Base-by-base conservation (phyloP, 805 yeast species). In the Metschnikowia bowlesiae region DNA sequence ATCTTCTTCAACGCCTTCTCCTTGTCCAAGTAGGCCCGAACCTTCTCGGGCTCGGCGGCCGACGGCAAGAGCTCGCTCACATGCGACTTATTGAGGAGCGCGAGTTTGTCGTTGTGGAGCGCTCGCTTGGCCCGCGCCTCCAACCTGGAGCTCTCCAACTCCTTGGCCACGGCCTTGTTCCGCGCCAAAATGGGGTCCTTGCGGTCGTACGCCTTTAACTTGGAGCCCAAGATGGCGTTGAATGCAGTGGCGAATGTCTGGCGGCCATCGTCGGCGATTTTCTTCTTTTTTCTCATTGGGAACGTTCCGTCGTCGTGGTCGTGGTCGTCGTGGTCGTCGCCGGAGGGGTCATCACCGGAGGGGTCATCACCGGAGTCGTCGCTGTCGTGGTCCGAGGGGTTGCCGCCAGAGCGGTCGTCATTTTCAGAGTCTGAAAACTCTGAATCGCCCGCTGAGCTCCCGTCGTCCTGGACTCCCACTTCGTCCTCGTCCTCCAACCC, bases 101-200 rank as follows among this genome's bases (percentile, higher is more conserved):
- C 80, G 62, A 82, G 85, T 75, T 84, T 87, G 62, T 94, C 98
- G 2, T 79, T 77, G 11, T 81, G 67, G 14, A 92, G 53, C 18
- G 83, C 80, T 56, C 85, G 76, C 61, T 81, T 83, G 9, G 97
- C 98, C 65, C 89, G 87, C 52, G 81, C 80, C 59, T 92, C 97
- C 42, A 94, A 72, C 62, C 86, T 87, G 46, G 87, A 89, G 32
- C 83, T 79, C 58, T 91, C 97, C 50, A 87, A 77, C 57, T 87
- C 84, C 68, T 84, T 85, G 46, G 83, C 53, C 0, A 84, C 79
- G 39, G 78, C 75, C 57, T 85, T 87, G 62, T 87, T 87, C 69
- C 98, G 83, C 7, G 92, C 91, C 69, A 92, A 76, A 49, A 92
- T 88, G 2, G 99, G 99, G 65, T 91, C 96, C 41, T 79, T 79